phyloP scores from a whole-genome alignment of 805 yeast genomes.

The Wickerhamomyces sydowiorum region DNA sequence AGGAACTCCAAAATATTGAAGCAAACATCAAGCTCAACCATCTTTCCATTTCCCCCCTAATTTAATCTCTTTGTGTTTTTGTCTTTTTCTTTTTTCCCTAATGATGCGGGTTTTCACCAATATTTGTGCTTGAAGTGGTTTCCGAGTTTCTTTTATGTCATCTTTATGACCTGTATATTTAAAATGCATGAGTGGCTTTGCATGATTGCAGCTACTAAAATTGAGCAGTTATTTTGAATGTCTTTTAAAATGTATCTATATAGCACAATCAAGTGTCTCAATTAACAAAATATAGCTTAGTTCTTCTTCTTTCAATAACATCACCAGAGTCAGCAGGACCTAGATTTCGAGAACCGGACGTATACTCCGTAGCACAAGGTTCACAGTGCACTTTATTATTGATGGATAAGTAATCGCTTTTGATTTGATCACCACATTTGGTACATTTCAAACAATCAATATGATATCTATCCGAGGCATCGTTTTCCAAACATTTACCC shows the following conservation, averaged over 20 bases:
- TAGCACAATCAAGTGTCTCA: neutral
- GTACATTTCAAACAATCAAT: slow-evolving; percentile 64
- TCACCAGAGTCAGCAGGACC: neutral
- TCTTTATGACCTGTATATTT: neutral
- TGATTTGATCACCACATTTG: slow-evolving; percentile 47
- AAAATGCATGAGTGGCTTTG: neutral
- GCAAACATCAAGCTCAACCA: neutral
- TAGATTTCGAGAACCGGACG: slow-evolving; percentile 1
- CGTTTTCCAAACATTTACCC: slow-evolving; percentile 85
- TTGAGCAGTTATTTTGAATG: too few species aligned
- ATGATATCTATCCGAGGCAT: slow-evolving; percentile 68
- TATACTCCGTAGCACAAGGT: slow-evolving; percentile 13
- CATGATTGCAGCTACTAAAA: too few species aligned
- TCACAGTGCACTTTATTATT: slow-evolving; percentile 50
- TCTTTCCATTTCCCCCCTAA: neutral
- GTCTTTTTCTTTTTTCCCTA: neutral
- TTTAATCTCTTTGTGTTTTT: neutral
- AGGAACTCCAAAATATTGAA: slow-evolving; percentile 16
- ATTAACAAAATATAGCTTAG: slow-evolving; percentile 4
- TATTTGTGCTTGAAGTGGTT: neutral
- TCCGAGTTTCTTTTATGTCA: neutral
- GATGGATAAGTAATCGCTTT: slow-evolving; percentile 49
- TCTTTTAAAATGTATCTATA: neutral
- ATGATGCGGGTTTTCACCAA: neutral
- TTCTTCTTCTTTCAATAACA: slow-evolving; percentile 21